phyloP scores from a whole-genome alignment of 2,329 filamentous ascomycete genomes.

The Chlorencoelia australis region DNA sequence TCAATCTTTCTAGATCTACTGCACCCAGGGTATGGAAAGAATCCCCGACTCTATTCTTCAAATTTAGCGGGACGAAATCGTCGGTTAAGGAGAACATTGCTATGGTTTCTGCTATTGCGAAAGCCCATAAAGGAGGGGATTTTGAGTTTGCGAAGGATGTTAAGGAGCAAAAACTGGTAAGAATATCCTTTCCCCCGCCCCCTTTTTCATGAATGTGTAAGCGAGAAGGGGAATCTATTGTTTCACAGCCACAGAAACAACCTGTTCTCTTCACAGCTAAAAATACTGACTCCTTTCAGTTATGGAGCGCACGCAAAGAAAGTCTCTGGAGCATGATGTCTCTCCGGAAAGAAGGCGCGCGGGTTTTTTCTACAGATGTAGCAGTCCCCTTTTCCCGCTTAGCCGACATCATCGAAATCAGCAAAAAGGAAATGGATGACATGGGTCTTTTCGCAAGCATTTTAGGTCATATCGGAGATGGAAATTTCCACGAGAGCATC shows the following conservation, averaged over 20 bases:
- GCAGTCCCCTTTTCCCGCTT: constrained; percentile 70
- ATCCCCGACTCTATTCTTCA: constrained; percentile 71
- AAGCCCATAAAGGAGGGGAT: constrained; percentile 48
- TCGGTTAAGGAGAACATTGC: constrained; percentile 71
- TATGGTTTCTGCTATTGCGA: constrained; percentile 58
- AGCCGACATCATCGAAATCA: constrained; percentile 68
- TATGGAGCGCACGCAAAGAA: constrained; percentile 77
- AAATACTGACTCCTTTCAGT: no score
- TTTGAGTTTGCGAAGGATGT: constrained; percentile 71
- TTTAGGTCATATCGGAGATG: constrained; percentile 83
- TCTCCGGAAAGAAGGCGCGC: constrained; percentile 52
- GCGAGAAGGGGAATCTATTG: no score
- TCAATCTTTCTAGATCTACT: constrained; percentile 65
- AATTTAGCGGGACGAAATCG: constrained; percentile 69
- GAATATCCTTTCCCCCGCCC: no score
- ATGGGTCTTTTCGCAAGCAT: constrained; percentile 81
- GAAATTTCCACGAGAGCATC: constrained; percentile 90
- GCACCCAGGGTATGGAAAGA: constrained; percentile 63
- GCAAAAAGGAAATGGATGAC: constrained; percentile 81
- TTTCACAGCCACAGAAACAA: no score
- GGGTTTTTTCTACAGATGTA: constrained; percentile 78
- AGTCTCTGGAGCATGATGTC: constrained; percentile 77
- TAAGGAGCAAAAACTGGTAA: constrained; percentile 61
- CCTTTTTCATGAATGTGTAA: no score
- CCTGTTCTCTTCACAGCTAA: no score